Evolutionary conservation across 1,284 basidiomycete genomes (phyloP).

Genomic region (Inonotus hispidus): DNA sequence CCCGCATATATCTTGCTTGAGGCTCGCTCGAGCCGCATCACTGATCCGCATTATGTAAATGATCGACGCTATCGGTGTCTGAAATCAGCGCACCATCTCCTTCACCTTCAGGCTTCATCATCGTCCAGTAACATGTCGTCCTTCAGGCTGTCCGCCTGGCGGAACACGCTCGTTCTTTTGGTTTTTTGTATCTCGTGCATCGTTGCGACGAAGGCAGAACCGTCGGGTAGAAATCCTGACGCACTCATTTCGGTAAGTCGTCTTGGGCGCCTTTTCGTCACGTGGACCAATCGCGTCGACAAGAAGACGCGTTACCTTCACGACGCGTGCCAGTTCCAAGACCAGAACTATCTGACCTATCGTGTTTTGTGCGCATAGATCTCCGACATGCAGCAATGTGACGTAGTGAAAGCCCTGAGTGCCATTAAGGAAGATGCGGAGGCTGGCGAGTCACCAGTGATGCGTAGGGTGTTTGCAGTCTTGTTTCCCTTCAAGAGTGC

Average conservation of each 20-base stretch:
- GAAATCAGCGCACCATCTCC: not conserved
- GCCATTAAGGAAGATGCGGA: constrained; percentile 55
- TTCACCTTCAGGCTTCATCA: not conserved
- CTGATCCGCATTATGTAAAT: not conserved
- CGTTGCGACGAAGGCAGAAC: not conserved
- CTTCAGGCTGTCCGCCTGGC: not conserved
- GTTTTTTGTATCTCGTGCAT: not conserved
- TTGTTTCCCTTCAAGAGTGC: constrained; percentile 79
- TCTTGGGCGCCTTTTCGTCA: constrained; percentile 1
- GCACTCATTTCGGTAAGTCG: not conserved
- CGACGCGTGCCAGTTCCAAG: not conserved
- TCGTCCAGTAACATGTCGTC: not conserved
- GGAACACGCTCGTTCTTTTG: not conserved
- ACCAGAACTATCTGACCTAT: too few species aligned
- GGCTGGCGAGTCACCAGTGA: constrained; percentile 58
- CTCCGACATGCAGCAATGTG: constrained; percentile 33
- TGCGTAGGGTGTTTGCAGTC: constrained; percentile 71
- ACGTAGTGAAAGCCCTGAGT: constrained; percentile 51
- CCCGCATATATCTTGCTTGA: too few species aligned
- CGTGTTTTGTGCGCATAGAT: constrained; percentile 25
- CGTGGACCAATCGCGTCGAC: constrained; percentile 7
- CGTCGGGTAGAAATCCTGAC: not conserved
- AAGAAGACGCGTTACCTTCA: not conserved
- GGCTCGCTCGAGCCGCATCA: too few species aligned
- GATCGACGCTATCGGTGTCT: not conserved